Percentiles rank a stretch among this genome's conserved stretches.
Conservation (phyloP, 1,284 basidiomycete genomes). For the Takashimella tepidaria region DNA sequence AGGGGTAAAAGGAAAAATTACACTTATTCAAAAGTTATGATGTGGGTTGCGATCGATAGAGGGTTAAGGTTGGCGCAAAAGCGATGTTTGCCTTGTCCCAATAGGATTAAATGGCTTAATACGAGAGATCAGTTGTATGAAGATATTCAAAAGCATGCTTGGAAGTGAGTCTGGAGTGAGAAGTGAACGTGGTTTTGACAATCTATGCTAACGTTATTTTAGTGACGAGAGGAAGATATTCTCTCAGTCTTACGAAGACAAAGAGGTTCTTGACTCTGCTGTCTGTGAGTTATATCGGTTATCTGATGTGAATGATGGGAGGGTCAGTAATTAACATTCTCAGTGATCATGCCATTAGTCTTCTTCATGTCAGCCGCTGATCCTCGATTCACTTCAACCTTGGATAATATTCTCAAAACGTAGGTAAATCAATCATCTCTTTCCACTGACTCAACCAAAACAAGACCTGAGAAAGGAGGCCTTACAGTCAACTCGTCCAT, state of each 20-base stretch:
- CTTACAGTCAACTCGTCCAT: constrained; percentile 65
- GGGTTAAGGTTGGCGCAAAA: constrained; percentile 86
- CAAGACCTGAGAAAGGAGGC: constrained; percentile 70
- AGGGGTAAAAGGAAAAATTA: constrained; percentile 76
- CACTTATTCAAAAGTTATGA: constrained; percentile 86
- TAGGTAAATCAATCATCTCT: constrained; percentile 7
- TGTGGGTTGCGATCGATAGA: constrained; percentile 89
- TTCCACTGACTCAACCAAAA: not conserved
- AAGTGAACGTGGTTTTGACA: not conserved
- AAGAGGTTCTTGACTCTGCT: constrained; percentile 49
- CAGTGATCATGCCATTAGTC: constrained; percentile 48
- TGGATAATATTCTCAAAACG: constrained; percentile 72
- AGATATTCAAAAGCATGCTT: constrained; percentile 59
- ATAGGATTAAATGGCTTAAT: constrained; percentile 59
- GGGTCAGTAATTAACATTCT: not conserved
- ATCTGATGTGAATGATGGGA: not conserved
- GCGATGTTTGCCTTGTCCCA: constrained; percentile 55
- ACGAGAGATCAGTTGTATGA: constrained; percentile 78
- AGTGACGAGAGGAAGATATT: constrained; percentile 39
- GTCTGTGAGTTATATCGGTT: constrained; percentile 33
- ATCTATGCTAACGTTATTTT: constrained; percentile 4
- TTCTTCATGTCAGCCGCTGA: constrained; percentile 81
- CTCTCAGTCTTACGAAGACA: constrained; percentile 50
- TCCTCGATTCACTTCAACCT: constrained; percentile 74
- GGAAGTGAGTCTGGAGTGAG: constrained; percentile 53